phyloP scores from a whole-genome alignment of 1,284 basidiomycete genomes.

The Ustilago vetiveriae region DNA sequence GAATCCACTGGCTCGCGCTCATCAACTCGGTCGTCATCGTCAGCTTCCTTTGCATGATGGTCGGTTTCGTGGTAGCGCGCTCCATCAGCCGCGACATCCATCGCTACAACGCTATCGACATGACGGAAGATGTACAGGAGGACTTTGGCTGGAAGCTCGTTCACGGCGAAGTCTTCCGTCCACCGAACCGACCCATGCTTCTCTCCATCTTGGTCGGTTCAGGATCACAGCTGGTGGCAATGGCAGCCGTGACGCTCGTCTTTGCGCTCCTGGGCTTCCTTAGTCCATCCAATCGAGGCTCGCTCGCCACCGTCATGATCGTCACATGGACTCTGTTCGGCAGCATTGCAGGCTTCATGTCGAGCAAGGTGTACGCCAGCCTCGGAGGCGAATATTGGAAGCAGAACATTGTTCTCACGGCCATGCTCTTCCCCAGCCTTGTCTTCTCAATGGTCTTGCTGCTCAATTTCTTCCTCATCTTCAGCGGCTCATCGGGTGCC shows the following conservation, averaged over 20 bases:
- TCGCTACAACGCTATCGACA: constrained; percentile 93
- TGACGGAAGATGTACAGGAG: constrained; percentile 94
- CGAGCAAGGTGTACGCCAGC: constrained; percentile 82
- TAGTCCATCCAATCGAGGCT: constrained; percentile 92
- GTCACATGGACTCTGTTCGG: constrained; percentile 95
- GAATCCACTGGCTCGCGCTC: constrained; percentile 81
- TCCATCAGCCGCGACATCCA: constrained; percentile 90
- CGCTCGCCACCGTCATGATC: constrained; percentile 94
- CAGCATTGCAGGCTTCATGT: constrained; percentile 87
- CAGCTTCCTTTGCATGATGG: constrained; percentile 86
- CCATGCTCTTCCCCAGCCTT: constrained; percentile 85
- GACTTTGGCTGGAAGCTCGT: constrained; percentile 98
- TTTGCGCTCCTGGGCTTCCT: constrained; percentile 98
- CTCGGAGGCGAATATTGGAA: constrained; percentile 82
- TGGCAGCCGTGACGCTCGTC: constrained; percentile 91
- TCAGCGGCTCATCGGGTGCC: constrained; percentile 88
- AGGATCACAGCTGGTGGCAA: constrained; percentile 86
- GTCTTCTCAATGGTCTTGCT: constrained; percentile 65
- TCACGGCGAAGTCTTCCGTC: constrained; percentile 93
- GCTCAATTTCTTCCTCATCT: constrained; percentile 72
- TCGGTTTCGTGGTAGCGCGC: constrained; percentile 86
- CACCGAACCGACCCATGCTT: constrained; percentile 77
- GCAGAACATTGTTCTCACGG: constrained; percentile 86
- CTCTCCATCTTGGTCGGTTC: constrained; percentile 88
- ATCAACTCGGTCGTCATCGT: constrained; percentile 81